Percentiles rank a stretch among this genome's conserved stretches.
Conservation (phyloP, 768 basidiomycete species). For the Boletus sp. region DNA sequence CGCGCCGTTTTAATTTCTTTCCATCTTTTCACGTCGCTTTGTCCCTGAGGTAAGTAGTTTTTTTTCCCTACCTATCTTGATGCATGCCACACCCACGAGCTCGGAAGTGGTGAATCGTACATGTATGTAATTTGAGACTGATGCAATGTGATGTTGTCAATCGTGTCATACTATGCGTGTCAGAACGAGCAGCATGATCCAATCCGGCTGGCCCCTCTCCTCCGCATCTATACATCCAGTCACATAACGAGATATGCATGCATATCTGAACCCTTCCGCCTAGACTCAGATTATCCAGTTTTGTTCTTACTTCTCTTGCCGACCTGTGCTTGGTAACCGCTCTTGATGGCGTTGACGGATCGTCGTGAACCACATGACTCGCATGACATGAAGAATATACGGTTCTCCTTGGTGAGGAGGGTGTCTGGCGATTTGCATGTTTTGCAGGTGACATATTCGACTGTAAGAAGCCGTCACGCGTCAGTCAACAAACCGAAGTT, state of each 20-base stretch:
- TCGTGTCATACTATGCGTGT: conserved; percentile 10
- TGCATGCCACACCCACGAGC: background rate
- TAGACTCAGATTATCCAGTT: conserved; percentile 47
- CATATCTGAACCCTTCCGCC: conserved; percentile 25
- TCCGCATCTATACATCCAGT: conserved; percentile 1
- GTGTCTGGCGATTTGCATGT: conserved; percentile 99
- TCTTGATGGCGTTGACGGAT: conserved; percentile 96
- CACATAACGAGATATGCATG: background rate
- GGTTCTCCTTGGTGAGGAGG: conserved; percentile 93
- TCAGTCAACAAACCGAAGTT: background rate
- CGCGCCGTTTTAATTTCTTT: conserved; percentile 12
- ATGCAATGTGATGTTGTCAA: conserved; percentile 19
- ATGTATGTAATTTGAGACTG: conserved; percentile 23
- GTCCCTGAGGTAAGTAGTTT: background rate
- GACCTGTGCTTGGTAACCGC: conserved; percentile 96
- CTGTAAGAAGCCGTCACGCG: conserved; percentile 37
- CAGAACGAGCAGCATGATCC: background rate
- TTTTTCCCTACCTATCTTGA: conserved; percentile 7
- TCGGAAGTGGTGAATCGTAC: conserved; percentile 12
- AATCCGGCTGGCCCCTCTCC: background rate
- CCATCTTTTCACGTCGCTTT: conserved; percentile 9
- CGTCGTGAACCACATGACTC: conserved; percentile 88
- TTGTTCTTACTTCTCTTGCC: conserved; percentile 85
- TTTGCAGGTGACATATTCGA: conserved; percentile 99
- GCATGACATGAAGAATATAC: conserved; percentile 97